Conservation (phyloP, 768 basidiomycete species). For the Phlegmacium glaucopus region DNA sequence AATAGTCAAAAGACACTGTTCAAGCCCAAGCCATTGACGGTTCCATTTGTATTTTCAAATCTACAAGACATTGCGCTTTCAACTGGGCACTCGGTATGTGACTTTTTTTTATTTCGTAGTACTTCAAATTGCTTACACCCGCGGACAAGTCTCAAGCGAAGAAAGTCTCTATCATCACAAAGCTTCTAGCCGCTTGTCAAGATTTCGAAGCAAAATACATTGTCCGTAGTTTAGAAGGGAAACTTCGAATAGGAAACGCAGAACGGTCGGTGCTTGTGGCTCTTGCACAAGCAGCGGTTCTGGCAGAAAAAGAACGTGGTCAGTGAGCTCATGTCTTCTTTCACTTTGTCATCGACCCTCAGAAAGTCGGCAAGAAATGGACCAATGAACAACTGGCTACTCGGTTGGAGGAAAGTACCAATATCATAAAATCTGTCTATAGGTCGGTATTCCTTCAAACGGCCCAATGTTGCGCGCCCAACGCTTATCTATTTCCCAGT, state of each 20-base stretch:
- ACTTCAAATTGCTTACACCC: constrained; percentile 4
- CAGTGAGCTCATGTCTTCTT: constrained; percentile 8
- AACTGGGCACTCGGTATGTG: constrained; percentile 70
- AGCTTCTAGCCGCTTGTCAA: constrained; percentile 88
- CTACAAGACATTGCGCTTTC: constrained; percentile 88
- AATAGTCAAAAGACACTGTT: constrained; percentile 91
- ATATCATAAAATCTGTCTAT: constrained; percentile 85
- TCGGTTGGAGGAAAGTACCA: constrained; percentile 73
- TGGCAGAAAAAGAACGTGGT: constrained; percentile 74
- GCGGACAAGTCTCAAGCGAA: constrained; percentile 81
- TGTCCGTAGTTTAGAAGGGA: constrained; percentile 92
- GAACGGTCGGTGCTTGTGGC: constrained; percentile 94
- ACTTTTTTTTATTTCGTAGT: not conserved
- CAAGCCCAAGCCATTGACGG: constrained; percentile 87
- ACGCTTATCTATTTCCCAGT: constrained; percentile 35
- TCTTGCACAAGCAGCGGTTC: constrained; percentile 86
- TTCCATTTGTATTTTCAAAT: constrained; percentile 87
- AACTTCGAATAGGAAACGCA: constrained; percentile 94
- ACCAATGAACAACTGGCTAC: constrained; percentile 67
- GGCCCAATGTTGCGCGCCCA: not conserved
- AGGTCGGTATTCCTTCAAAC: constrained; percentile 48
- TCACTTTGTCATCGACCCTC: constrained; percentile 3
- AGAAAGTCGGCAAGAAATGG: constrained; percentile 68
- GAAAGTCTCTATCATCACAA: constrained; percentile 94
- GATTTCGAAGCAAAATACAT: constrained; percentile 95